Percentiles rank a stretch among this genome's conserved stretches.
Evolutionary conservation across 352 stramenopile genomes (phyloP).

Genomic region (Globisporangium nunn): DNA sequence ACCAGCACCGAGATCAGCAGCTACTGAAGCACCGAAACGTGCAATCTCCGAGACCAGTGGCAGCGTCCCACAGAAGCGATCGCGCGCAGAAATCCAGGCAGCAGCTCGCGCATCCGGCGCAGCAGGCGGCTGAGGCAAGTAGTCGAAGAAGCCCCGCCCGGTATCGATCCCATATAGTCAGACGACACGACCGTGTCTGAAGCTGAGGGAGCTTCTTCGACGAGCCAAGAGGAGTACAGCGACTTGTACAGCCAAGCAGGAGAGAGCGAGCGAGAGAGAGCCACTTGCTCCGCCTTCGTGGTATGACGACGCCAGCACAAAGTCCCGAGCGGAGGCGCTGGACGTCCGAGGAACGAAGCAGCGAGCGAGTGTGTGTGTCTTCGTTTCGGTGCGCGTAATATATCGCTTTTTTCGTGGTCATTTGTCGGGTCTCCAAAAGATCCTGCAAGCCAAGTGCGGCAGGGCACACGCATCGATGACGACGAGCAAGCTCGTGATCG

Average conservation of each 20-base stretch:
- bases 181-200: background rate
- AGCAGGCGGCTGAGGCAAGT: slow-evolving; percentile 19
- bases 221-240: background rate
- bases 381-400: background rate
- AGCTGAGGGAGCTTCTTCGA: slow-evolving; percentile 3
- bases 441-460: too few species aligned
- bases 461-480: slow-evolving; percentile 13
- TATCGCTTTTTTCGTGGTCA: background rate
- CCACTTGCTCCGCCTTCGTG: slow-evolving; percentile 10
- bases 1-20: background rate
- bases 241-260: background rate
- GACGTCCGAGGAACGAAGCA: slow-evolving; percentile 18
- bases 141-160: slow-evolving; percentile 3
- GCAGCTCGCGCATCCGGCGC: slow-evolving; percentile 26
- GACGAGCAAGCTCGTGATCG: slow-evolving; percentile 34
- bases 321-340: slow-evolving; percentile 21
- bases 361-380: background rate
- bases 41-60: background rate
- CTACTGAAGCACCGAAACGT: background rate
- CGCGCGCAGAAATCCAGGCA: slow-evolving; percentile 30
- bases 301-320: slow-evolving; percentile 32
- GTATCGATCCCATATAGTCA: too few species aligned
- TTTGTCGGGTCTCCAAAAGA: too few species aligned
- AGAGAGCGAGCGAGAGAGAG: background rate
- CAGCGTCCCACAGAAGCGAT: slow-evolving; percentile 3